These are phyloP conservation scores for Coniella lustricola DNA, from an alignment of 2,329 filamentous ascomycete species.

Conservation along the genomic window DNA sequence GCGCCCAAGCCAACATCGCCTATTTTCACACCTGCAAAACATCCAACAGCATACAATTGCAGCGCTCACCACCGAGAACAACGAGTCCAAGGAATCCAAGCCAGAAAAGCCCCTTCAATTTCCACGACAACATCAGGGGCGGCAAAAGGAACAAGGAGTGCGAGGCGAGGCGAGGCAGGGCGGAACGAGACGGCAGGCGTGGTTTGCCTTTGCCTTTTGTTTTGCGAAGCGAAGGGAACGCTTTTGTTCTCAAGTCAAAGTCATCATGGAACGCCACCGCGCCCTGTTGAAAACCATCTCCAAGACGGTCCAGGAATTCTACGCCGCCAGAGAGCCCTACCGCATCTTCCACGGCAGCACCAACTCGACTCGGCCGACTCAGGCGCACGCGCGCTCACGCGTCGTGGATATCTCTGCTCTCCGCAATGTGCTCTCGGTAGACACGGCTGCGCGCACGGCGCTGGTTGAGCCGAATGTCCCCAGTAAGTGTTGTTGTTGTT, in stretches of 20 bases:
- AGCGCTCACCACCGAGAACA: no score
- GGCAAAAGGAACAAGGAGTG: no score
- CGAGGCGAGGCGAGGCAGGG: no score
- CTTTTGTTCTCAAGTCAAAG: neutral
- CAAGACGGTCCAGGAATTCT: slow-evolving; percentile 39
- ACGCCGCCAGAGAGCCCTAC: slow-evolving; percentile 49
- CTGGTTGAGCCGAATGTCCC: slow-evolving; percentile 66
- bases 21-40: no score
- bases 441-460: slow-evolving; percentile 47
- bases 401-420: slow-evolving; percentile 61
- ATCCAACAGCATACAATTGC: no score
- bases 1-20: no score
- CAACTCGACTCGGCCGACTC: slow-evolving; percentile 59
- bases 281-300: slow-evolving; percentile 42
- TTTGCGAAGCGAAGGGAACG: neutral
- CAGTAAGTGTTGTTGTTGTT: no score
- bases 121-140: no score
- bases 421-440: slow-evolving; percentile 56
- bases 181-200: neutral
- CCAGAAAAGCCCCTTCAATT: no score
- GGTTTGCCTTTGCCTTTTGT: neutral
- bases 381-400: slow-evolving; percentile 35
- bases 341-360: slow-evolving; percentile 73
- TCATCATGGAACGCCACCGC: slow-evolving; percentile 45
- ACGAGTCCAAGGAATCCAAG: no score